These are phyloP conservation scores for Alternaria ventricosa DNA, from an alignment of 2,329 filamentous ascomycete species.

Conservation along the genomic window DNA sequence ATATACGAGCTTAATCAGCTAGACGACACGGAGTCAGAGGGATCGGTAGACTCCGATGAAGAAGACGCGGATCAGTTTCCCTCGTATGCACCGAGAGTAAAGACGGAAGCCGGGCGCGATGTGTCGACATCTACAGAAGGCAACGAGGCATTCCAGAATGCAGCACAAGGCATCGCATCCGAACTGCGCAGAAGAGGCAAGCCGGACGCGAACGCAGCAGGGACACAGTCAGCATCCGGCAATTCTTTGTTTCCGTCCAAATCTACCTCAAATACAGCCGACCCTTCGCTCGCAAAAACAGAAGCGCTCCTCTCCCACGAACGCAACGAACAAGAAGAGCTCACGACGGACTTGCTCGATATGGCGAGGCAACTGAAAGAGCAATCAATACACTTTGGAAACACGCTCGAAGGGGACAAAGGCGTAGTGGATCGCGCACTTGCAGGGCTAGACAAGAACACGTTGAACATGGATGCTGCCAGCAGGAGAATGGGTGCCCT, in stretches of 20 bases:
- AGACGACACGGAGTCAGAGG: slow-evolving; percentile 44
- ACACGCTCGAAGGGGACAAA: slow-evolving; percentile 75
- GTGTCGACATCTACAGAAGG: slow-evolving; percentile 33
- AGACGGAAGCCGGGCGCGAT: slow-evolving; percentile 43
- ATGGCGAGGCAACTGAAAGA: slow-evolving; percentile 81
- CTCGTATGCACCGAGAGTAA: slow-evolving; percentile 51
- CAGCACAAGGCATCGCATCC: slow-evolving; percentile 43
- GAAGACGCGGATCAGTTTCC: slow-evolving; percentile 53
- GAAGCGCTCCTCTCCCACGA: slow-evolving; percentile 80
- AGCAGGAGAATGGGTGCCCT: slow-evolving; percentile 78
- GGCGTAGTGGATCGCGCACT: slow-evolving; percentile 74
- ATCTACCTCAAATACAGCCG: slow-evolving; percentile 31
- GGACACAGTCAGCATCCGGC: slow-evolving; percentile 35
- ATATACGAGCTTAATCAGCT: slow-evolving; percentile 73
- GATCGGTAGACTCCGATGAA: slow-evolving; percentile 48
- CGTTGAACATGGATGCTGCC: slow-evolving; percentile 76
- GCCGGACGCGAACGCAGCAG: slow-evolving; percentile 22
- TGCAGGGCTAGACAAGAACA: slow-evolving; percentile 78
- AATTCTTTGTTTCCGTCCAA: slow-evolving; percentile 52
- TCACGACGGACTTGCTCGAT: slow-evolving; percentile 80
- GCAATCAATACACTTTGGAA: slow-evolving; percentile 74
- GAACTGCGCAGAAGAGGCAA: slow-evolving; percentile 43
- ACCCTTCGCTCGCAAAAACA: slow-evolving; percentile 40
- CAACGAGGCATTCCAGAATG: slow-evolving; percentile 43
- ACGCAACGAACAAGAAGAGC: slow-evolving; percentile 79